Evolutionary conservation across 164 flowering plant genomes (phyloP).

Genomic region (Liquidambar formosana): DNA sequence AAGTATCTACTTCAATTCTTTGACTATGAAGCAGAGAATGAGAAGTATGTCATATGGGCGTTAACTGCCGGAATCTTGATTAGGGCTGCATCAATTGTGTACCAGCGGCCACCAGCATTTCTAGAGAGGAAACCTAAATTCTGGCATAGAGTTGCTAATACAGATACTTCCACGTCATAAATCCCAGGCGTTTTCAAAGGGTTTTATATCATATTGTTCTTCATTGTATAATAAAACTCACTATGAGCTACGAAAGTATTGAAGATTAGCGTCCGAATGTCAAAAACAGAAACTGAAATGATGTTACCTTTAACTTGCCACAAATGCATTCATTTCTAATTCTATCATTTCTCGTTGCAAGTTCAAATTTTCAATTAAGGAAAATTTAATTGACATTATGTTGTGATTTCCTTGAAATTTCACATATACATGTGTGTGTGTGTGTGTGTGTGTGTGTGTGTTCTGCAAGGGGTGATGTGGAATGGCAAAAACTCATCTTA

Average conservation of each 20-base stretch:
- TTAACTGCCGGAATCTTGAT: slow-evolving; percentile 89
- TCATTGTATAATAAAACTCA: neutral
- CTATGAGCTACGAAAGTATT: neutral
- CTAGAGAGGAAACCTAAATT: slow-evolving; percentile 34
- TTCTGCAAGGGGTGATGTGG: too few species aligned
- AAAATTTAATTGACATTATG: too few species aligned
- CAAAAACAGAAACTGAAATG: too few species aligned
- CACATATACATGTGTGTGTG: too few species aligned
- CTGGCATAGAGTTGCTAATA: slow-evolving; percentile 26
- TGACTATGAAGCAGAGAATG: slow-evolving; percentile 49
- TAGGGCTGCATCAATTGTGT: slow-evolving; percentile 49
- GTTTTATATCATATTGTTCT: neutral
- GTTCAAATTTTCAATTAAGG: too few species aligned
- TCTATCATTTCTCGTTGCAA: too few species aligned
- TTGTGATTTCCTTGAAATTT: too few species aligned
- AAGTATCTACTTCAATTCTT: slow-evolving; percentile 73
- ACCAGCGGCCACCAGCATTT: slow-evolving; percentile 48
- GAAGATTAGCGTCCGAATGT: too few species aligned
- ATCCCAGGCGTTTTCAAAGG: neutral
- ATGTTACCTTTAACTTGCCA: too few species aligned
- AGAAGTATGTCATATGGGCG: slow-evolving; percentile 71
- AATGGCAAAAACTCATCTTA: too few species aligned
- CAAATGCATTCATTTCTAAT: neutral
- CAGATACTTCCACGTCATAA: neutral
- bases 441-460: too few species aligned